These are phyloP conservation scores for Amylocystis lapponica DNA, from an alignment of 768 basidiomycete species.

Conservation along the genomic window DNA sequence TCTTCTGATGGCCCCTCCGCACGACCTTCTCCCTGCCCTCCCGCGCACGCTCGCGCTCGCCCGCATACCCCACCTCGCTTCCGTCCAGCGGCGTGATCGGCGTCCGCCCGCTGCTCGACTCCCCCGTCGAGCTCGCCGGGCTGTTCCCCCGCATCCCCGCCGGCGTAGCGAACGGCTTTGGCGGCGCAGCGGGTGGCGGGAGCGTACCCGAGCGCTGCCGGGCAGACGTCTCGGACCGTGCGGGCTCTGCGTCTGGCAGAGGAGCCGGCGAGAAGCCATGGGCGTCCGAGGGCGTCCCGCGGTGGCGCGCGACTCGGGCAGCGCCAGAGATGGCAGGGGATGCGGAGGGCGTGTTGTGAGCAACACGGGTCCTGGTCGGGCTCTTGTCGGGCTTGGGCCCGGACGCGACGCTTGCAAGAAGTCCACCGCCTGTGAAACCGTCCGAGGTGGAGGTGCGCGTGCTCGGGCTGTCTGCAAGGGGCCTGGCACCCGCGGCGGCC, in stretches of 20 bases:
- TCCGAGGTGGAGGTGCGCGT: too few species aligned
- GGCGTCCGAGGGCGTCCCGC: too few species aligned
- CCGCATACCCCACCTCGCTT: constrained; percentile 43
- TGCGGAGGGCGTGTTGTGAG: not conserved
- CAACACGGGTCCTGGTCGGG: not conserved
- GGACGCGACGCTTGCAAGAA: constrained; percentile 1
- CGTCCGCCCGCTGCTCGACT: constrained; percentile 70
- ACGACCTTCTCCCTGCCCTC: constrained; percentile 14
- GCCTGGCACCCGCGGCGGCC: too few species aligned
- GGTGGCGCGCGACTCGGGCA: too few species aligned
- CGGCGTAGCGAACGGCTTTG: constrained; percentile 49
- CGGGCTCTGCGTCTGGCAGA: too few species aligned
- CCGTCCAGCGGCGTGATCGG: constrained; percentile 78
- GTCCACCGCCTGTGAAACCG: constrained; percentile 22
- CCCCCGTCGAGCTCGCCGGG: constrained; percentile 81
- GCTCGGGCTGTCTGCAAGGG: too few species aligned
- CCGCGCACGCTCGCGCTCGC: constrained; percentile 12
- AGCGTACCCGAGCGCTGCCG: not conserved
- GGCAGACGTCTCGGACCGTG: too few species aligned
- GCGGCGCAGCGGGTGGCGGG: not conserved
- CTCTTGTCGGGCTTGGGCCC: not conserved
- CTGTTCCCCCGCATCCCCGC: constrained; percentile 45
- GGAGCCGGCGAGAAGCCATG: too few species aligned
- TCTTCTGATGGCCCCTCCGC: constrained; percentile 39
- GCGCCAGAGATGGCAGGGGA: too few species aligned